Evolutionary conservation across 2,329 filamentous ascomycete genomes (phyloP).

Genomic region (Fusarium setosum): DNA sequence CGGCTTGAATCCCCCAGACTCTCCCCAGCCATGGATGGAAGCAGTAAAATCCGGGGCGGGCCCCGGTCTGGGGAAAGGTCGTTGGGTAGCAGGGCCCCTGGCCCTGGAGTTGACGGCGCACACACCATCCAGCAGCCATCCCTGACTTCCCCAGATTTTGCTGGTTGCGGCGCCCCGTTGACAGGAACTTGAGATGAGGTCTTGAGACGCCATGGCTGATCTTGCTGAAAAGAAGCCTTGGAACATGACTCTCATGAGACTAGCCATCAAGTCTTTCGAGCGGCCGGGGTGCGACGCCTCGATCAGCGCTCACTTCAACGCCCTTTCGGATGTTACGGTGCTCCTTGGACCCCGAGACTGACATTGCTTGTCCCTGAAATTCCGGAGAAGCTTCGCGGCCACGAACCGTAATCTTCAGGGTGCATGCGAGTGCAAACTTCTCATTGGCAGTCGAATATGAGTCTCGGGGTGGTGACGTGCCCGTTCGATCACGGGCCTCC

Average conservation of each 20-base stretch:
- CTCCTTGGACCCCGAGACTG: conserved; percentile 13
- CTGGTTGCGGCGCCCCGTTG: conserved; percentile 29
- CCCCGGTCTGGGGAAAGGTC: conserved; percentile 41
- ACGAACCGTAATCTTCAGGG: conserved; percentile 32
- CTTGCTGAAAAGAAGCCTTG: conserved; percentile 2
- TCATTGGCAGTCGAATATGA: conserved; percentile 26
- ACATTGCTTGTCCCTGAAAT: conserved; percentile 28
- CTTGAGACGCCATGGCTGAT: conserved; percentile 23
- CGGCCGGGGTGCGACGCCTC: not conserved
- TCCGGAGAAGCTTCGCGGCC: conserved; percentile 32
- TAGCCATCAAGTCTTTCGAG: not conserved
- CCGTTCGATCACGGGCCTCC: conserved; percentile 31
- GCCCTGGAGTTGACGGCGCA: conserved; percentile 40
- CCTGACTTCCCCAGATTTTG: conserved; percentile 51
- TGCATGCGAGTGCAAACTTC: conserved; percentile 13
- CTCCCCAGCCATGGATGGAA: conserved; percentile 11
- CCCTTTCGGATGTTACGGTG: conserved; percentile 32
- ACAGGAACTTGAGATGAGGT: conserved; percentile 25
- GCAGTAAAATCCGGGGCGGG: conserved; percentile 31
- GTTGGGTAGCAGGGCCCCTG: conserved; percentile 42
- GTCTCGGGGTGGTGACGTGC: conserved; percentile 27
- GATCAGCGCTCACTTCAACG: conserved; percentile 21
- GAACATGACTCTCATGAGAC: not conserved
- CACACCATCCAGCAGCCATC: conserved; percentile 44
- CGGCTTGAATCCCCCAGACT: conserved; percentile 35